A percentile compares a stretch with the other conserved stretches of the same genome.
These are phyloP conservation scores for Rhizopogon hawkerae DNA, from an alignment of 1,284 basidiomycete genomes.

Conservation along the genomic window DNA sequence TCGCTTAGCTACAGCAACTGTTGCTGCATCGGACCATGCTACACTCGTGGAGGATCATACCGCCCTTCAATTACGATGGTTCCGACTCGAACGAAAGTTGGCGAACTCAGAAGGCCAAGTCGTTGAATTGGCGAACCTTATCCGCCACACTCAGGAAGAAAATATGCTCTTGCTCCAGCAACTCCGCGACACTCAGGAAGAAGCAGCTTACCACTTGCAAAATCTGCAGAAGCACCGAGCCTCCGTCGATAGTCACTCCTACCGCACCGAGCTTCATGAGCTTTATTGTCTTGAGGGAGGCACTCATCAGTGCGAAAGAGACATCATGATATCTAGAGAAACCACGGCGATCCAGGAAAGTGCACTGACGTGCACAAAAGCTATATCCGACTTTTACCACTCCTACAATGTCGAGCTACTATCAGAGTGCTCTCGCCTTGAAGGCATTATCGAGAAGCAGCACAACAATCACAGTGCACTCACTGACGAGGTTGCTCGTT, in stretches of 20 bases:
- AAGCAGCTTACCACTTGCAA: slow-evolving; percentile 29
- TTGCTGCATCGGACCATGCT: slow-evolving; percentile 33
- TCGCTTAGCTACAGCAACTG: slow-evolving; percentile 42
- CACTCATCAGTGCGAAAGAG: slow-evolving; percentile 10
- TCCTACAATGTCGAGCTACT: slow-evolving; percentile 28
- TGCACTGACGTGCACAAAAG: slow-evolving; percentile 14
- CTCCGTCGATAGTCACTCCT: background rate
- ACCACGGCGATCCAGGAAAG: slow-evolving; percentile 11
- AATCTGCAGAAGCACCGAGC: slow-evolving; percentile 13
- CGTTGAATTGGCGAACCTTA: slow-evolving; percentile 50
- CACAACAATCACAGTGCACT: slow-evolving; percentile 29
- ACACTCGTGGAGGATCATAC: slow-evolving; percentile 36
- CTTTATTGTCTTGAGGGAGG: background rate
- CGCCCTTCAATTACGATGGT: slow-evolving; percentile 34
- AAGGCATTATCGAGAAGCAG: slow-evolving; percentile 24
- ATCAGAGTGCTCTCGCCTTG: slow-evolving; percentile 21
- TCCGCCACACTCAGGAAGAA: slow-evolving; percentile 49
- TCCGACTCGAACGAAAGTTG: slow-evolving; percentile 56
- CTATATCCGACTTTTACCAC: slow-evolving; percentile 28
- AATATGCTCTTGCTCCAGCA: slow-evolving; percentile 37
- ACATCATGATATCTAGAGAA: slow-evolving; percentile 15
- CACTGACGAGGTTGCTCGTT: slow-evolving; percentile 30
- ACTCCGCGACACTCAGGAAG: slow-evolving; percentile 36
- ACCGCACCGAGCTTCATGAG: slow-evolving; percentile 2
- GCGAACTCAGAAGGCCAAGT: slow-evolving; percentile 63